Percentiles rank a stretch among this genome's conserved stretches.
phyloP scores from a whole-genome alignment of 2,329 filamentous ascomycete genomes.

The Lachnellula willkommii region DNA sequence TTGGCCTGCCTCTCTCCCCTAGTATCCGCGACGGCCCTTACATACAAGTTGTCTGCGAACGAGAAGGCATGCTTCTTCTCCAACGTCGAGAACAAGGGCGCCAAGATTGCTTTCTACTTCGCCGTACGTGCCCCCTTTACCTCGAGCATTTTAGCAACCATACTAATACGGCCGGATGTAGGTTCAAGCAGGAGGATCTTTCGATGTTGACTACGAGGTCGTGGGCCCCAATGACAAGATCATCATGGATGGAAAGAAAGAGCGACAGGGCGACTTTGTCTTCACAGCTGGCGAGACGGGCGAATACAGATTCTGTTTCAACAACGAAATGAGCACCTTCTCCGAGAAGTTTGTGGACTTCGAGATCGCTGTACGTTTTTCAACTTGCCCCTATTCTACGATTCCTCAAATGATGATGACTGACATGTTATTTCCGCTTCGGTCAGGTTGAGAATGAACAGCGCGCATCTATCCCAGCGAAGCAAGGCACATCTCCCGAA shows the following conservation, averaged over 20 bases:
- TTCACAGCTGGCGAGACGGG: constrained; percentile 85
- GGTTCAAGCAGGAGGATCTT: constrained; percentile 97
- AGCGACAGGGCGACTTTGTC: constrained; percentile 93
- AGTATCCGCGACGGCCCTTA: constrained; percentile 82
- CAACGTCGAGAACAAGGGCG: constrained; percentile 66
- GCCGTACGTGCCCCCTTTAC: constrained; percentile 58
- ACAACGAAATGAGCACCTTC: constrained; percentile 97
- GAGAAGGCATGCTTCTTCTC: constrained; percentile 97
- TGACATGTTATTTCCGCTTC: not conserved
- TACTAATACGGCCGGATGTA: constrained; percentile 34
- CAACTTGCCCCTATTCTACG: constrained; percentile 3
- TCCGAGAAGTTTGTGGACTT: constrained; percentile 98
- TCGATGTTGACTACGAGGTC: constrained; percentile 93
- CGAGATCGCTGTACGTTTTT: constrained; percentile 76
- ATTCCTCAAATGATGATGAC: not conserved
- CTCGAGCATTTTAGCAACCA: not conserved
- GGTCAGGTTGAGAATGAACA: constrained; percentile 82
- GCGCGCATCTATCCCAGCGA: constrained; percentile 75
- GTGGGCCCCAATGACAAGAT: constrained; percentile 74
- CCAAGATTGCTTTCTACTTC: constrained; percentile 98
- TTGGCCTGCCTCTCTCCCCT: constrained; percentile 66
- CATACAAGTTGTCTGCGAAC: constrained; percentile 83
- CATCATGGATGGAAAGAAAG: constrained; percentile 82
- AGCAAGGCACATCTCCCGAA: constrained; percentile 82
- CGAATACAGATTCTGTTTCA: constrained; percentile 97